phyloP scores from a whole-genome alignment of 129 eudicot species.

The carrot (Daucus carota) region DH1_v3.0 NC_030386.2:34757001-34757500 shows the following conservation, averaged over 20 bases:
- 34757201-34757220: neutral
- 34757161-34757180: neutral
- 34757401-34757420: no score
- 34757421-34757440: neutral
- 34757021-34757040: slow-evolving; percentile 59
- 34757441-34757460: neutral
- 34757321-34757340: neutral
- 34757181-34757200: neutral
- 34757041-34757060: neutral
- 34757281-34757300: neutral
- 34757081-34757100: neutral
- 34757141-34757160: neutral
- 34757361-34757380: neutral
- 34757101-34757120: neutral
- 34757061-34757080: neutral
- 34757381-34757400: neutral
- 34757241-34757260: neutral
- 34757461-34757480: neutral
- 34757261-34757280: neutral
- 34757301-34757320: neutral
- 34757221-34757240: neutral
- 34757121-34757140: neutral
- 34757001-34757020: slow-evolving; percentile 61
- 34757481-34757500: neutral
- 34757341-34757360: neutral